Conservation (phyloP, 164 flowering plant genomes). For the Annona squamosa region DNA sequence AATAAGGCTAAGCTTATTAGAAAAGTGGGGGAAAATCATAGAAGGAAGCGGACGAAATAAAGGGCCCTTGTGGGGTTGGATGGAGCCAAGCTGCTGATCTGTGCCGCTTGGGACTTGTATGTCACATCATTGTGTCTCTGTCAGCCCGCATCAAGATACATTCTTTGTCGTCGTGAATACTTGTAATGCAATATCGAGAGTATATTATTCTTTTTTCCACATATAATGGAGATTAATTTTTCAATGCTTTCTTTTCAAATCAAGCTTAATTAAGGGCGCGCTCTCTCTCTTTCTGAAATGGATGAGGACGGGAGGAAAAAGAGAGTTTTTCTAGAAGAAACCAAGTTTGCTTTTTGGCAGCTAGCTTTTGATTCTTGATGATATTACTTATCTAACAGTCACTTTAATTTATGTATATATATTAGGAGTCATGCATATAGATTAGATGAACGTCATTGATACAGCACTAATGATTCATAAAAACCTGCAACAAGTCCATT, state of each 20-base stretch:
- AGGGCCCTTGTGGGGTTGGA: not conserved
- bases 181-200: not conserved
- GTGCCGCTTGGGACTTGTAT: too few relatives aligned
- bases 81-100: not conserved
- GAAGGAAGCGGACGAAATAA: not conserved
- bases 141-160: not conserved
- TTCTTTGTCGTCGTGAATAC: not conserved
- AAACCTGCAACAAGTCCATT: too few relatives aligned
- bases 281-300: not conserved
- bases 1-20: not conserved
- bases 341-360: too few relatives aligned
- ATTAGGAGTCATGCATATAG: too few relatives aligned
- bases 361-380: too few relatives aligned
- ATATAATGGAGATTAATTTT: not conserved
- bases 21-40: not conserved
- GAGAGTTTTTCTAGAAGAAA: too few relatives aligned
- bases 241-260: not conserved
- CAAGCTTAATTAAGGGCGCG: not conserved
- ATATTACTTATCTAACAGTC: too few relatives aligned
- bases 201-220: too few relatives aligned
- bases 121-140: not conserved
- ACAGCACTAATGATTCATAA: too few relatives aligned
- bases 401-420: too few relatives aligned
- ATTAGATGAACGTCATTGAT: too few relatives aligned
- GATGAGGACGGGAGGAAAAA: too few relatives aligned